Base-by-base conservation (phyloP, 169 alveolate genomes). In the Eimeria sp. region DNA sequence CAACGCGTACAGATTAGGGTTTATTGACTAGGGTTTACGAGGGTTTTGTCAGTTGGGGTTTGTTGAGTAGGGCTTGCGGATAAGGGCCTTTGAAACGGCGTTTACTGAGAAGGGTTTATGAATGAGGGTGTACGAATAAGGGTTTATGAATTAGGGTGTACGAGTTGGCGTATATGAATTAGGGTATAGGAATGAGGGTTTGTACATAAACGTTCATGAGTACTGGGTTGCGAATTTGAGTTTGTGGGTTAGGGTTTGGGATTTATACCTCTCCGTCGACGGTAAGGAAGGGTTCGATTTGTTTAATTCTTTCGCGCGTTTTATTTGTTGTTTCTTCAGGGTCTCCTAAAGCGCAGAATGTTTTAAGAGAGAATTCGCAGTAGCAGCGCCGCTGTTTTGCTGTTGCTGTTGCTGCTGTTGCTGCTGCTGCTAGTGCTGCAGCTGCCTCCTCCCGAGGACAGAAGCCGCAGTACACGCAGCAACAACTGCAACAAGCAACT, bases 391-490 rank as follows among this genome's bases (percentile, higher is more conserved):
- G 40, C 49, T 78, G 88, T 30, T 47, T 25, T 47, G 65, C 58
- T 45, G 88, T 30, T 73, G 84, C 84, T 20, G 76, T 65, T 65
- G 30, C 76, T 73, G 51, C 54, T 73, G 40, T 43, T 49, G 89
- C 89, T 47, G 67, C 89, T 49, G 88, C 88, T 20, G 88, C 88
- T 13, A 27, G 43, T 20, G 67, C 88, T 13, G 88, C 58, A 40
- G 47, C 30, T 13, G 88, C 88, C 88, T 78, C 88, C 65, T 78
- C 65, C 65, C 88, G 58, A 34, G 88, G 65, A 65, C 88, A 78
- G 22, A 78, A 20, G 67, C 89, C 89, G 67, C 67, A 78, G 89
- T 43, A 78, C 4, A 10, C 20, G 89, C 89, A 78, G 65, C 89
- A 78, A 65, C 89, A 78, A 65, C 89, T 40, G 89, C 89, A 78